phyloP scores from a whole-genome alignment of 1,284 basidiomycete species.

The Microbotryum lychnidis-dioicae region DNA sequence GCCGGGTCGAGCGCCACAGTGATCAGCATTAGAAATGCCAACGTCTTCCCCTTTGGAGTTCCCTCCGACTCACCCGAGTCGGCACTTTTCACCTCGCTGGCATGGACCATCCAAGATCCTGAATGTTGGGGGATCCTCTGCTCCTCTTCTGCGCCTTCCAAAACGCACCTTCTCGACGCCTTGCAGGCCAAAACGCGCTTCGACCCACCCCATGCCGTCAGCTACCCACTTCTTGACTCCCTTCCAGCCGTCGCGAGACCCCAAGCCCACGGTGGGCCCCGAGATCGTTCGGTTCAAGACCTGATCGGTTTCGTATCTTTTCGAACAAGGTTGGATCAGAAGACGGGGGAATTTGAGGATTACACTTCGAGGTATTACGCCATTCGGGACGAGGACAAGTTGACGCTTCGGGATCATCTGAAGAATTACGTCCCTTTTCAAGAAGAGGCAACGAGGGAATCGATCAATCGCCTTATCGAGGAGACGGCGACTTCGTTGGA shows the following conservation, averaged over 20 bases:
- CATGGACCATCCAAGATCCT: slow-evolving; percentile 10
- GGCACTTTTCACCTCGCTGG: slow-evolving; percentile 11
- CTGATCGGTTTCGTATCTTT: slow-evolving; percentile 31
- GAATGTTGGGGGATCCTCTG: slow-evolving; percentile 28
- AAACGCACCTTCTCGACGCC: slow-evolving; percentile 8
- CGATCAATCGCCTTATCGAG: slow-evolving; percentile 39
- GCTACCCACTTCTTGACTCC: slow-evolving; percentile 17
- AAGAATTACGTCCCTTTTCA: not conserved
- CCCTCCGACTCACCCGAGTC: slow-evolving; percentile 14
- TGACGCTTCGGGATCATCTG: slow-evolving; percentile 62
- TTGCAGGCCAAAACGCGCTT: slow-evolving; percentile 20
- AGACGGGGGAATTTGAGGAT: slow-evolving; percentile 73
- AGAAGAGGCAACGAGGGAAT: not conserved
- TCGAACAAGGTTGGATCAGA: slow-evolving; percentile 34
- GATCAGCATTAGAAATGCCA: not conserved
- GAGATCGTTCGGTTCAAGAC: slow-evolving; percentile 23
- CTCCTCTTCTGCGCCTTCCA: slow-evolving; percentile 4
- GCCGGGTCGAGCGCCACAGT: too few relatives aligned
- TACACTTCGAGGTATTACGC: slow-evolving; percentile 84
- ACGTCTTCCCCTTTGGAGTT: slow-evolving; percentile 24
- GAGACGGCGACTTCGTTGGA: slow-evolving; percentile 31
- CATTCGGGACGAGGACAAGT: slow-evolving; percentile 65
- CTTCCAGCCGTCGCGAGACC: slow-evolving; percentile 9
- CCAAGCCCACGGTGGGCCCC: slow-evolving; percentile 14
- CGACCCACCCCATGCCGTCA: slow-evolving; percentile 9